Evolutionary conservation across 768 basidiomycete genomes (phyloP).

Genomic region (Kwoniella pini): DNA sequence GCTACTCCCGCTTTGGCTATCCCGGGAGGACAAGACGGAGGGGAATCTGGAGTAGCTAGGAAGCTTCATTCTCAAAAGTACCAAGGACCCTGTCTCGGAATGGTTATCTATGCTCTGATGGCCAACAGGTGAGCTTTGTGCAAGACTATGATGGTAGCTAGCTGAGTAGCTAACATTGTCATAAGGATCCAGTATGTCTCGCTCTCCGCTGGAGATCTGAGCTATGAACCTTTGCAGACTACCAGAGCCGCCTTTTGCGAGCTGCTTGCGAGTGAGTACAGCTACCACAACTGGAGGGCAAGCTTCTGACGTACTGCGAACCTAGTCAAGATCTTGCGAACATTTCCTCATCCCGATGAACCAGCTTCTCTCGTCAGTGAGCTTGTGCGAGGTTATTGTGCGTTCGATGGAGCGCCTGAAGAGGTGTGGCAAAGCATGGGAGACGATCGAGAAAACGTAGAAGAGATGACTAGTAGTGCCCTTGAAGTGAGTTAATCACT

Average conservation of each 20-base stretch:
- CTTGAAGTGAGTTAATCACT: conserved; percentile 66
- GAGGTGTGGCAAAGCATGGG: conserved; percentile 67
- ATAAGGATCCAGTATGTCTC: conserved; percentile 66
- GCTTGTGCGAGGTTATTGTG: conserved; percentile 79
- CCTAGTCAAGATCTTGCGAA: conserved; percentile 70
- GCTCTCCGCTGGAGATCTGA: conserved; percentile 69
- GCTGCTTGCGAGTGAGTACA: conserved; percentile 65
- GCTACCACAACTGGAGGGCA: too few species aligned
- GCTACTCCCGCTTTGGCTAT: conserved; percentile 2
- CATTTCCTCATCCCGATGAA: conserved; percentile 64
- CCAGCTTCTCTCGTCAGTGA: conserved; percentile 77
- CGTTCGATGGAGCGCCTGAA: conserved; percentile 71
- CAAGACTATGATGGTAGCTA: neutral
- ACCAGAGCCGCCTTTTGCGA: conserved; percentile 79
- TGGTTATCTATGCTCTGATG: conserved; percentile 51
- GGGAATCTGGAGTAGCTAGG: conserved; percentile 16
- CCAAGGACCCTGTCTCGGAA: conserved; percentile 24
- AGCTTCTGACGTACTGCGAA: neutral
- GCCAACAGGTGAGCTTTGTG: conserved; percentile 44
- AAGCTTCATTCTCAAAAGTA: neutral
- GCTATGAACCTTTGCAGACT: conserved; percentile 69
- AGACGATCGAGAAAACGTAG: conserved; percentile 63
- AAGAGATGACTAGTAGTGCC: conserved; percentile 71
- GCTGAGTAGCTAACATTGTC: neutral
- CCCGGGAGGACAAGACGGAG: conserved; percentile 13